phyloP scores from a whole-genome alignment of 2,329 filamentous ascomycete species.

The Drechslera avenae region DNA sequence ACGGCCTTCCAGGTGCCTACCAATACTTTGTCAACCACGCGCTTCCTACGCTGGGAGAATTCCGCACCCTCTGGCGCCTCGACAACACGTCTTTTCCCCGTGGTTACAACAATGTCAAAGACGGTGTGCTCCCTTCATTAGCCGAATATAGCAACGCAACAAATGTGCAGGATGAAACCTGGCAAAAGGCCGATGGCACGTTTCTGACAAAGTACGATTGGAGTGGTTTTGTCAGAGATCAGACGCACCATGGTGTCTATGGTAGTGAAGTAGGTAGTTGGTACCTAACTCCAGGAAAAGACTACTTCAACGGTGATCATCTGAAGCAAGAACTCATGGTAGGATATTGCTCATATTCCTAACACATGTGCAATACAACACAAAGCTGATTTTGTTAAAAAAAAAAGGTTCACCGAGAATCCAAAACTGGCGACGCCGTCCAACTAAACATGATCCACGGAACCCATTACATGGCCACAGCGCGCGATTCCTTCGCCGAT shows the following conservation, averaged over 20 bases:
- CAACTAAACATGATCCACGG: constrained; percentile 62
- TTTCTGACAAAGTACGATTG: constrained; percentile 62
- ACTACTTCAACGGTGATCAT: constrained; percentile 60
- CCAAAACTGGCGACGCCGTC: constrained; percentile 56
- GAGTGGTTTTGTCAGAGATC: constrained; percentile 48
- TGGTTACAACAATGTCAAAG: constrained; percentile 54
- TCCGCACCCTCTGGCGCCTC: constrained; percentile 57
- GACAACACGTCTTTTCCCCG: constrained; percentile 57
- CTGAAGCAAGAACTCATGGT: constrained; percentile 60
- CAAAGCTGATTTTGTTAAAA: not conserved
- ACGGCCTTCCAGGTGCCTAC: constrained; percentile 58
- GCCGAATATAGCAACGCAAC: constrained; percentile 52
- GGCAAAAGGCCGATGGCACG: constrained; percentile 54
- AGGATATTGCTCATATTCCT: constrained; percentile 3
- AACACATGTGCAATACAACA: not conserved
- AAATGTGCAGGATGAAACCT: constrained; percentile 62
- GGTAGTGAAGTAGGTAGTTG: constrained; percentile 57
- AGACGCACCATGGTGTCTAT: constrained; percentile 58
- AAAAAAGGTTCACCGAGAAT: constrained; percentile 55
- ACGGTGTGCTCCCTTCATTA: constrained; percentile 54
- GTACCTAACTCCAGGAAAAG: constrained; percentile 58
- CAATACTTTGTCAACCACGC: constrained; percentile 61
- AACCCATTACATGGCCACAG: constrained; percentile 48
- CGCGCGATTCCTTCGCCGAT: constrained; percentile 42
- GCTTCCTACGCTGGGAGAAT: constrained; percentile 56